Conservation (phyloP, 495 filamentous ascomycete species). For the Podospora pseudocomata region DNA sequence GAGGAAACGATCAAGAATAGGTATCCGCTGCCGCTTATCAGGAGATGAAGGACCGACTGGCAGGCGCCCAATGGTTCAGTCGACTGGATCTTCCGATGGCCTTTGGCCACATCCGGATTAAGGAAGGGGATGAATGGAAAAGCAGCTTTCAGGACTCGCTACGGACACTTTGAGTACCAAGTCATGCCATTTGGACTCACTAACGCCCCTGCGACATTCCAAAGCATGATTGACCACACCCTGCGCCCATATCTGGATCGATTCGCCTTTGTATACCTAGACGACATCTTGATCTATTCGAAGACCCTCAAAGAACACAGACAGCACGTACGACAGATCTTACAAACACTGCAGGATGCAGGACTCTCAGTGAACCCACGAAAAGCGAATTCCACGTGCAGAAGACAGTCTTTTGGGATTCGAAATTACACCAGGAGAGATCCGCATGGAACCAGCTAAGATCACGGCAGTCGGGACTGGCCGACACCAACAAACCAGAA, state of each 20-base stretch:
- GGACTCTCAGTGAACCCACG: not conserved
- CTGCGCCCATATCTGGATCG: conserved; percentile 27
- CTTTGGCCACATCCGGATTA: conserved; percentile 27
- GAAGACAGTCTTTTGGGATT: not conserved
- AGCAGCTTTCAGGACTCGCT: conserved; percentile 34
- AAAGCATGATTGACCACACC: conserved; percentile 33
- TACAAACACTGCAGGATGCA: not conserved
- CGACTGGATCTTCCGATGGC: conserved; percentile 38
- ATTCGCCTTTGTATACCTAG: conserved; percentile 13
- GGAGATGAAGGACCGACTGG: conserved; percentile 39
- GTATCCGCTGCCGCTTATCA: conserved; percentile 45
- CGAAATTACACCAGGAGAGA: not conserved
- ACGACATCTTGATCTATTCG: conserved; percentile 13
- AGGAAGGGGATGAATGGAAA: conserved; percentile 25
- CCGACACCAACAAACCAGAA: not conserved
- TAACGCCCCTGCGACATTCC: conserved; percentile 24
- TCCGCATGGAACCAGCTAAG: not conserved
- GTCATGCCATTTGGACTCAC: conserved; percentile 37
- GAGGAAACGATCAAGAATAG: conserved; percentile 39
- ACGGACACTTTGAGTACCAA: conserved; percentile 30
- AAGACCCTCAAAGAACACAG: not conserved
- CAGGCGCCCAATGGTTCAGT: conserved; percentile 36
- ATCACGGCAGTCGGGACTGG: not conserved
- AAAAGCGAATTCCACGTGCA: conserved; percentile 2
- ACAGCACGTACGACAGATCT: not conserved